A percentile compares a stretch with the other conserved stretches of the same genome.
Evolutionary conservation across 2,329 filamentous ascomycete genomes (phyloP).

Genomic region (Venturia nashicola): DNA sequence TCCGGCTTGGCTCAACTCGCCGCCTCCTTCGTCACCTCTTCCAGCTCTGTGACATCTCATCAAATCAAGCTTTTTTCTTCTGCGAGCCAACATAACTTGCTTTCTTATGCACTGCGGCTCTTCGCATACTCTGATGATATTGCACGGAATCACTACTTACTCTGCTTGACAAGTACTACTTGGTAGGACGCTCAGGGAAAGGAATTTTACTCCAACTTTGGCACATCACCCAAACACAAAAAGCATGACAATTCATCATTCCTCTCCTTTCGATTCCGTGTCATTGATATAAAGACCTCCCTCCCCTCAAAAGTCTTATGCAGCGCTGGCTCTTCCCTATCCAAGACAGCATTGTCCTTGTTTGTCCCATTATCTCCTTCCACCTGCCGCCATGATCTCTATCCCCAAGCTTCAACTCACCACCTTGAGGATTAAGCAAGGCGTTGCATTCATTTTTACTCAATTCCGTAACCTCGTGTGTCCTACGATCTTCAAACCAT

Average conservation of each 20-base stretch:
- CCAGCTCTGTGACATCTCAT: not conserved
- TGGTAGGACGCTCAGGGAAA: no score
- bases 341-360: not conserved
- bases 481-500: not conserved
- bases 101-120: not conserved
- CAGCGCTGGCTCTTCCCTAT: not conserved
- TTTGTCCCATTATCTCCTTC: not conserved
- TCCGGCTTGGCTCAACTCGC: not conserved
- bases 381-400: not conserved
- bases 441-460: not conserved
- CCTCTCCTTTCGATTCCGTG: no score
- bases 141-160: not conserved
- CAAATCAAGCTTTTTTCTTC: not conserved
- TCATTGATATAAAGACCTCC: no score
- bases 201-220: no score
- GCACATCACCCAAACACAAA: no score
- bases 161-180: not conserved
- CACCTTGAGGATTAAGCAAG: not conserved
- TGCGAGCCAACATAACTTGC: not conserved
- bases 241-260: no score
- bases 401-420: not conserved
- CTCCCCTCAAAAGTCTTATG: not conserved
- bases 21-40: not conserved
- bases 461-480: not conserved
- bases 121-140: not conserved